Conservation (phyloP, 2,329 filamentous ascomycete species). For the Aspergillus vadensis region DNA sequence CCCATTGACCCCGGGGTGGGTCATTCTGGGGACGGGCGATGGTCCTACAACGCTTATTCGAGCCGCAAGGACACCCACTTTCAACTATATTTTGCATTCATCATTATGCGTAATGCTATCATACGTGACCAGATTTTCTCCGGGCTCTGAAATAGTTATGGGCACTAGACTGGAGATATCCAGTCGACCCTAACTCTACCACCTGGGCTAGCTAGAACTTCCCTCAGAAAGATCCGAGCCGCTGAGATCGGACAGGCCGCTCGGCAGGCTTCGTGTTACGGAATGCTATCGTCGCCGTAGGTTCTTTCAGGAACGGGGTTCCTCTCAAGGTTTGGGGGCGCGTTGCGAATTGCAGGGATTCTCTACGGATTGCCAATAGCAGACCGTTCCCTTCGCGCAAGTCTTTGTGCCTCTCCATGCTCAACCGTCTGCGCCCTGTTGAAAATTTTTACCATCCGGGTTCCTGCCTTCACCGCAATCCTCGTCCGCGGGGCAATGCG, state of each 20-base stretch:
- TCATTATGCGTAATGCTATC: neutral
- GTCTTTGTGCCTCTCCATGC: neutral
- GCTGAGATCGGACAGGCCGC: neutral
- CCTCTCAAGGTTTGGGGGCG: neutral
- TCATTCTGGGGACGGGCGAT: neutral
- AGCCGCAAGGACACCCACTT: neutral
- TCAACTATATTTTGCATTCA: neutral
- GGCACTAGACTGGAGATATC: neutral
- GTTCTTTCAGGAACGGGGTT: neutral
- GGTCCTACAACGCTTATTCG: neutral
- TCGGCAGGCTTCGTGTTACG: neutral
- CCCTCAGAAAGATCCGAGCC: neutral
- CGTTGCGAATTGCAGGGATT: neutral
- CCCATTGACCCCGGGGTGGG: constrained; percentile 1
- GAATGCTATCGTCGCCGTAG: neutral
- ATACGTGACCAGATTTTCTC: neutral
- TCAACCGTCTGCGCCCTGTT: neutral
- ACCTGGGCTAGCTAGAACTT: neutral
- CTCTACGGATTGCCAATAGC: neutral
- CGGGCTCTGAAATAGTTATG: neutral
- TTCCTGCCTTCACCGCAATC: constrained; percentile 34
- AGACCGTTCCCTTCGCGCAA: neutral
- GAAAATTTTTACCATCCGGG: neutral
- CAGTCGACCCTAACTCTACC: neutral
- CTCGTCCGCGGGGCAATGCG: constrained; percentile 44